Evolutionary conservation across 2,329 filamentous ascomycete species (phyloP), one percentile per base, ranked within the genome.

Genomic region (Sarocladium brachiariae): DNA sequence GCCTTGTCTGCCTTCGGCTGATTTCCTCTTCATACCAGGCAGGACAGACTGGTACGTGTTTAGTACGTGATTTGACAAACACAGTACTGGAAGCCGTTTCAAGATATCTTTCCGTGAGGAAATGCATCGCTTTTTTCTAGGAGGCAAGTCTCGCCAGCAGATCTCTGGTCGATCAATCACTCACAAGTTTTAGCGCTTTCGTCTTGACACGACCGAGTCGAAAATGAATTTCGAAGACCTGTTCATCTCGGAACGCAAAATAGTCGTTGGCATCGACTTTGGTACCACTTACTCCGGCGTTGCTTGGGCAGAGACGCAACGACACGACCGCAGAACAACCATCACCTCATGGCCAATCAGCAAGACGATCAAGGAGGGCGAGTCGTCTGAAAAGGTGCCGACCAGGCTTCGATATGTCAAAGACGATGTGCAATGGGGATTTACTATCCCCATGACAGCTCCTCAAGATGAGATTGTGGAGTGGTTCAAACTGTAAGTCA

Each of bases 251-350:
- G 65, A 67, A 21, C 66, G 67, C 50, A 71, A 66, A 56, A 67
- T 76, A 57, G 70, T 76, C 30, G 65, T 76, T 49, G 73, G 71
- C 19, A 71, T 78, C 51, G 75, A 78, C 55, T 78, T 78, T 52
- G 75, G 76, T 10, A 78, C 75, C 14, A 79, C 75, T 0, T 78
- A 72, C 56, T 75, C 74, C 2, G 74, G 74, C 35, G 65, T 77
- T 5, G 72, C 73, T 10, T 78, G 72, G 70, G 70, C 70, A 19
- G 65, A 72, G 54, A 70, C 69, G 2, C 62, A 68, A 46, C 61
- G 63, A 2, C 62, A 66, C 2, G 66, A 70, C 27, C 61, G 65
- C 37, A 61, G 64, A 9, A 61, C 60, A 4, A 58, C 65, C 25
- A 64, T 75, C 56, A 67, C 64, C 1, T 63, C 66, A 25, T 75